A percentile compares a stretch with the other conserved stretches of the same genome.
phyloP scores from a whole-genome alignment of 306 rosid species.

The Sicyos edulis region DNA sequence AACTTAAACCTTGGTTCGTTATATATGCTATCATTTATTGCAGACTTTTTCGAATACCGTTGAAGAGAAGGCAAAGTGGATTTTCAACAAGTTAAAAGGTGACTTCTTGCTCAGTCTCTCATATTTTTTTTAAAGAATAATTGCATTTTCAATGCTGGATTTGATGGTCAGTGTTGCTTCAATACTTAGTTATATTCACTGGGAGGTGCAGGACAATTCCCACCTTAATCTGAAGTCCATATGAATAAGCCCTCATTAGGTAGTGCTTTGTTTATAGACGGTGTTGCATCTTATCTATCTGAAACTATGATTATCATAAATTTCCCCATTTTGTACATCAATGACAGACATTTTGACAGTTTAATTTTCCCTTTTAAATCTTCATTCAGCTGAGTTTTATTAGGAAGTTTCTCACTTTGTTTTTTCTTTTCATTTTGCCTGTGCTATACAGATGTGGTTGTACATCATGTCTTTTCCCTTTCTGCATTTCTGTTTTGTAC shows the following conservation, averaged over 20 bases:
- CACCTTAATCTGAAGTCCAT: neutral
- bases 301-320: neutral
- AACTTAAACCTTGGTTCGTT: slow-evolving; percentile 3
- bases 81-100: slow-evolving; percentile 97
- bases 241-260: neutral
- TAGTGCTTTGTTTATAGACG: neutral
- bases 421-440: neutral
- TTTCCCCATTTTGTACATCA: neutral
- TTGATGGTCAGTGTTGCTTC: neutral
- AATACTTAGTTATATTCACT: neutral
- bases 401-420: neutral
- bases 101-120: neutral
- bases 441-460: neutral
- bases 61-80: slow-evolving; percentile 96
- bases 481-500: neutral
- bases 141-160: neutral
- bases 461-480: neutral
- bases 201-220: neutral
- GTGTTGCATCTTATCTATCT: neutral
- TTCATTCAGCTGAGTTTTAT: neutral
- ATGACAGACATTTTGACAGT: neutral
- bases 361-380: neutral
- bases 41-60: slow-evolving; percentile 85
- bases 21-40: slow-evolving; percentile 22
- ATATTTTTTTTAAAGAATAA: neutral